Percentiles rank a stretch among this genome's conserved stretches.
These are phyloP conservation scores for Ilyonectria mors-panacis DNA, from an alignment of 2,329 filamentous ascomycete genomes.

Conservation along the genomic window DNA sequence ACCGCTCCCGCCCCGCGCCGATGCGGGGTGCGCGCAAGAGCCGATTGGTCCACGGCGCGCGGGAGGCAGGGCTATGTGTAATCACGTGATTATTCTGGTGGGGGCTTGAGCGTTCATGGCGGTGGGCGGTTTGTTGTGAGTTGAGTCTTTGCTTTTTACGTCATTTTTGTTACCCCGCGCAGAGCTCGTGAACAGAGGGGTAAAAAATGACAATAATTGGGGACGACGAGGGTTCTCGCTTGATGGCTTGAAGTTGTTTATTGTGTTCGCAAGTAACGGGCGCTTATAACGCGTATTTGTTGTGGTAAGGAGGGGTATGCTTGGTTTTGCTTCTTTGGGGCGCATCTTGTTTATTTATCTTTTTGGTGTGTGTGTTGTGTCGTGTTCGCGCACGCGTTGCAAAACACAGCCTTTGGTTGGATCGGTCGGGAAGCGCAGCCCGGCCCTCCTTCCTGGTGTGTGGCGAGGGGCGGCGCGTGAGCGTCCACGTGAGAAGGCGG, in stretches of 20 bases:
- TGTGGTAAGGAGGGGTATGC: conserved; percentile 3
- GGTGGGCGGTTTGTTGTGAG: conserved; percentile 3
- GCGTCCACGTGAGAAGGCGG: conserved; percentile 26
- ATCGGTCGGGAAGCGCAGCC: not conserved
- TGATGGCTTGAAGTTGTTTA: not conserved
- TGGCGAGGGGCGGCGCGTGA: not conserved
- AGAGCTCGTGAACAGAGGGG: conserved; percentile 23
- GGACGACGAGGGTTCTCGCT: not conserved
- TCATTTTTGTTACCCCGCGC: conserved; percentile 38
- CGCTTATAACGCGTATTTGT: not conserved
- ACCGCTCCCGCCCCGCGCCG: conserved; percentile 42
- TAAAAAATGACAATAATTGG: conserved; percentile 15
- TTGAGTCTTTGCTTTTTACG: conserved; percentile 35
- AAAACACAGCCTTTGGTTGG: conserved; percentile 26
- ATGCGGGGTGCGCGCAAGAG: conserved; percentile 34
- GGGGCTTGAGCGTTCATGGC: not conserved
- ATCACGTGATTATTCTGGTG: conserved; percentile 32
- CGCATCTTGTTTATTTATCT: conserved; percentile 20
- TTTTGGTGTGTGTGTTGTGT: conserved; percentile 18
- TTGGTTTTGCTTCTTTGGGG: conserved; percentile 16
- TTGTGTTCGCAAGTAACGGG: not conserved
- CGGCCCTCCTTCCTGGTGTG: conserved; percentile 2
- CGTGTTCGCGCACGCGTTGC: conserved; percentile 20
- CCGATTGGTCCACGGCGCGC: conserved; percentile 35
- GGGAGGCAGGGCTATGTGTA: not conserved